Percentiles rank a stretch among this genome's conserved stretches.
Conservation (phyloP, 768 basidiomycete genomes). For the Pisolithus marmoratus region DNA sequence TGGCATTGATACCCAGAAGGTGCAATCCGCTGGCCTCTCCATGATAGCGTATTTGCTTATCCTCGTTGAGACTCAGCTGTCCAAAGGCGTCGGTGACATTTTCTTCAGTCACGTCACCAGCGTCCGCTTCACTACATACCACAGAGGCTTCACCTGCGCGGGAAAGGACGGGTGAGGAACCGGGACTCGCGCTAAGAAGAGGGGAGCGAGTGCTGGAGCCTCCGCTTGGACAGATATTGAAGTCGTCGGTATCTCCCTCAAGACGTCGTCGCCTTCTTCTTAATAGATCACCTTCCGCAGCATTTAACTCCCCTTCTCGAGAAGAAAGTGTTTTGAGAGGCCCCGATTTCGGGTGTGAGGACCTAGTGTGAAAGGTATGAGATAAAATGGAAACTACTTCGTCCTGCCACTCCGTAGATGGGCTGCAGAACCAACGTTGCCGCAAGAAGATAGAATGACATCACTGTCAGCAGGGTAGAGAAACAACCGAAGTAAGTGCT, state of each 20-base stretch:
- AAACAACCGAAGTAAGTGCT: conserved; percentile 18
- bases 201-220: conserved; percentile 2
- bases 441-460: background rate
- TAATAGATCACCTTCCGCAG: conserved; percentile 20
- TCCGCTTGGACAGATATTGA: conserved; percentile 6
- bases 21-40: conserved; percentile 81
- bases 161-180: conserved; percentile 11
- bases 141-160: conserved; percentile 7
- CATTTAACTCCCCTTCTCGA: conserved; percentile 8
- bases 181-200: conserved; percentile 15
- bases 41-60: conserved; percentile 80
- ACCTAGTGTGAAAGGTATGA: background rate
- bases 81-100: conserved; percentile 69
- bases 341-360: background rate
- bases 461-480: background rate
- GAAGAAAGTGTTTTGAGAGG: conserved; percentile 7
- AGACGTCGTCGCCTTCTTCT: conserved; percentile 50
- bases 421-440: conserved; percentile 35
- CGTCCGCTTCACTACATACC: conserved; percentile 19
- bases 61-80: conserved; percentile 84
- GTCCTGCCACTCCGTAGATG: conserved; percentile 84
- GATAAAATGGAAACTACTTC: conserved; percentile 35
- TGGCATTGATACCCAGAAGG: conserved; percentile 56
- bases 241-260: conserved; percentile 12
- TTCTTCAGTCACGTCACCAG: conserved; percentile 35